These are phyloP conservation scores for Lanmaoa rubissima DNA, from an alignment of 768 basidiomycete genomes.

Conservation along the genomic window DNA sequence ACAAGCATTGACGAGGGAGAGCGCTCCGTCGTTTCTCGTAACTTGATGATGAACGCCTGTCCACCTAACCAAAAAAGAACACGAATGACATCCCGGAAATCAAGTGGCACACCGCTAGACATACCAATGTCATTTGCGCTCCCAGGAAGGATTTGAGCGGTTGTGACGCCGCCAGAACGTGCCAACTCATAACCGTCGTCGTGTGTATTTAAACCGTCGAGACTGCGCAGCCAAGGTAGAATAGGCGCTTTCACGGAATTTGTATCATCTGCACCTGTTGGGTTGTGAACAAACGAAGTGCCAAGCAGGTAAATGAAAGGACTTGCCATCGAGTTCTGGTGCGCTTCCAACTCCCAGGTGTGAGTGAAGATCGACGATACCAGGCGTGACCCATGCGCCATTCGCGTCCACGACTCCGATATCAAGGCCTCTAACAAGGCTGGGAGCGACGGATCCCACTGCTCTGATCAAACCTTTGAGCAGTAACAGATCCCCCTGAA, in stretches of 20 bases:
- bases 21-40: conserved; percentile 46
- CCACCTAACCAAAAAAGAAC: conserved; percentile 34
- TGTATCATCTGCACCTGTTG: conserved; percentile 48
- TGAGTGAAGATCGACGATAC: conserved; percentile 50
- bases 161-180: conserved; percentile 48
- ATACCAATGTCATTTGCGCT: conserved; percentile 26
- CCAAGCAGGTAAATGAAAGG: background rate
- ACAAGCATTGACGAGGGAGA: conserved; percentile 47
- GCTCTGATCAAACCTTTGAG: conserved; percentile 65
- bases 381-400: conserved; percentile 81
- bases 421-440: conserved; percentile 16
- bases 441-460: conserved; percentile 46
- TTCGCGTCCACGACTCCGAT: conserved; percentile 56
- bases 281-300: background rate
- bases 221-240: conserved; percentile 57
- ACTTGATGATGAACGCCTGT: conserved; percentile 51
- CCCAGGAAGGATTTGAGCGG: conserved; percentile 51
- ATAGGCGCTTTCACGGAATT: conserved; percentile 59
- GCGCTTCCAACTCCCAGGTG: conserved; percentile 44
- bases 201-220: conserved; percentile 47
- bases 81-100: background rate
- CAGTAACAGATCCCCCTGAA: conserved; percentile 65
- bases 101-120: background rate
- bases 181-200: conserved; percentile 40
- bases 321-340: conserved; percentile 32